phyloP scores from a whole-genome alignment of 495 filamentous ascomycete genomes.

The Glarea lozoyensis region DNA sequence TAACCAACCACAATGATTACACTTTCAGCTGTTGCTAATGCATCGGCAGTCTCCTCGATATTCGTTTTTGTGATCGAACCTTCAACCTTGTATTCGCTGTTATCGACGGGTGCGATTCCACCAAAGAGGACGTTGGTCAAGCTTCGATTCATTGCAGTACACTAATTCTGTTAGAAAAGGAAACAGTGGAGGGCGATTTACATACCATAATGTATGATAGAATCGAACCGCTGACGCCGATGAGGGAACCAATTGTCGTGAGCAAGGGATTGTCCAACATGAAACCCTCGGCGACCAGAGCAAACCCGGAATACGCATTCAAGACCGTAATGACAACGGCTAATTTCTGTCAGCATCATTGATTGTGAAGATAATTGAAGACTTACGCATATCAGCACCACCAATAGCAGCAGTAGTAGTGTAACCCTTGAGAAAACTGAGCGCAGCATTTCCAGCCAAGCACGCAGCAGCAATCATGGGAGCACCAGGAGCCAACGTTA shows the following conservation, averaged over 20 bases:
- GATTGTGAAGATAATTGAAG: too few relatives aligned
- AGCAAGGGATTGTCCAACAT: conserved; percentile 80
- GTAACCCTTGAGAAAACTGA: conserved; percentile 74
- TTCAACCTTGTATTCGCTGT: conserved; percentile 61
- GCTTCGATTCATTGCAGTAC: conserved; percentile 75
- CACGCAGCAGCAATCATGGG: conserved; percentile 66
- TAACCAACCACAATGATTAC: conserved; percentile 78
- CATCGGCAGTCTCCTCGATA: conserved; percentile 66
- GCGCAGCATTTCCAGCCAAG: conserved; percentile 58
- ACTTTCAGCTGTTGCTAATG: conserved; percentile 57
- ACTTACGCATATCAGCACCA: conserved; percentile 68
- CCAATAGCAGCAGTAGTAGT: conserved; percentile 78
- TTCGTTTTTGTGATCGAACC: conserved; percentile 62
- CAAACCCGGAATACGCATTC: conserved; percentile 80
- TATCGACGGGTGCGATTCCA: conserved; percentile 53
- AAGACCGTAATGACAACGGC: conserved; percentile 77
- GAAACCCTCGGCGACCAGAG: conserved; percentile 72
- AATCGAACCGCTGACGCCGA: conserved; percentile 74
- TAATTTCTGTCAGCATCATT: background rate
- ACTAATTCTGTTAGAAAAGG: conserved; percentile 32
- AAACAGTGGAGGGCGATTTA: background rate
- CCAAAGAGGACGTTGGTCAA: conserved; percentile 76
- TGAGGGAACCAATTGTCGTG: conserved; percentile 69
- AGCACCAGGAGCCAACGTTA: conserved; percentile 65
- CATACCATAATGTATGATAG: conserved; percentile 63